Conservation (phyloP, 2,329 filamentous ascomycete species). For the Colletotrichum sp. region DNA sequence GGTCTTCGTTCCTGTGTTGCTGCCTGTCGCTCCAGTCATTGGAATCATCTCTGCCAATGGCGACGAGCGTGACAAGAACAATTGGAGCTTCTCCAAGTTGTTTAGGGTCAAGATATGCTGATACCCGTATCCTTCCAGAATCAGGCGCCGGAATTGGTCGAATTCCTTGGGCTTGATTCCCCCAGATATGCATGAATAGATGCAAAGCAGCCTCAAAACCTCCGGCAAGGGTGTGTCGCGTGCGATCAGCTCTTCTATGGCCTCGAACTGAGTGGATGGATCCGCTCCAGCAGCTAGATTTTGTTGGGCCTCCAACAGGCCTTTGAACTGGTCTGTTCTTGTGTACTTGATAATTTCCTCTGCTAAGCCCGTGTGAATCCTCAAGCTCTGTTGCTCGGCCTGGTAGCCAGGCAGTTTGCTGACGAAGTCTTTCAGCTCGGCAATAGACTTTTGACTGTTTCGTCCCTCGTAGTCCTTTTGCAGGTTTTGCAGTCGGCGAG, state of each 20-base stretch:
- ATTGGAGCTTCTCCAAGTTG: slow-evolving; percentile 85
- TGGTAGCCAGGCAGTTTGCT: slow-evolving; percentile 90
- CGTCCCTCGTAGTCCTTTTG: slow-evolving; percentile 87
- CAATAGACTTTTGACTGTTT: slow-evolving; percentile 84
- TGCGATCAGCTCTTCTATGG: slow-evolving; percentile 93
- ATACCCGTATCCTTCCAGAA: slow-evolving; percentile 92
- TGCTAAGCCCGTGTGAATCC: slow-evolving; percentile 87
- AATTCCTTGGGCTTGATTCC: slow-evolving; percentile 89
- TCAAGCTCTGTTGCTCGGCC: slow-evolving; percentile 90
- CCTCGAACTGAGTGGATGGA: slow-evolving; percentile 85
- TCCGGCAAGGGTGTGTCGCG: slow-evolving; percentile 82
- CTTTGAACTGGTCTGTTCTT: slow-evolving; percentile 85
- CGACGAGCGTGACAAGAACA: slow-evolving; percentile 80
- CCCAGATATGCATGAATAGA: slow-evolving; percentile 89
- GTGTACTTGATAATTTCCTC: slow-evolving; percentile 97
- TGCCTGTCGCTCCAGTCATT: slow-evolving; percentile 66
- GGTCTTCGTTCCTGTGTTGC: slow-evolving; percentile 74
- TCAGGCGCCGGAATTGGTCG: slow-evolving; percentile 85
- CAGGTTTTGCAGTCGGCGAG: slow-evolving; percentile 81
- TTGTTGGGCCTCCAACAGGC: slow-evolving; percentile 91
- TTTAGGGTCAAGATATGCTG: slow-evolving; percentile 92
- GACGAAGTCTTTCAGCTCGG: slow-evolving; percentile 92
- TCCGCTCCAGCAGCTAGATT: slow-evolving; percentile 92
- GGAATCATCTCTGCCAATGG: slow-evolving; percentile 83
- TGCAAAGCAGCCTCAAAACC: slow-evolving; percentile 83